Evolutionary conservation across 495 filamentous ascomycete species (phyloP), one percentile per base, ranked within the genome.

Genomic region (Aspergillus campestris): DNA sequence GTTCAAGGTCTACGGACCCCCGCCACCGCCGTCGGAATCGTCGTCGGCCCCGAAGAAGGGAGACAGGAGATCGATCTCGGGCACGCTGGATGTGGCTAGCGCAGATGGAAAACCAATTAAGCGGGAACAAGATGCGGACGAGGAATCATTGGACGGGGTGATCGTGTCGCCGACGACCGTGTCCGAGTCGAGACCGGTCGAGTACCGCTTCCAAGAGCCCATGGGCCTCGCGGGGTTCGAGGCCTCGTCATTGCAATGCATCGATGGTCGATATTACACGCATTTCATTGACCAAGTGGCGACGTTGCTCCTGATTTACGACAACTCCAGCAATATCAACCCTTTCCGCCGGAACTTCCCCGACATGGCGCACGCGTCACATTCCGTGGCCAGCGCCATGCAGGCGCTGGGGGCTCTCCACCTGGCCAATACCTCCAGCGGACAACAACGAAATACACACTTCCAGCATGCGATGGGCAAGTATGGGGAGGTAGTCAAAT

Each of bases 401-500:
- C 62, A 70, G 47, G 66, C 66, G n/a, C 48, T 70, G 30, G 66
- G 65, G 14, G 66, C 66, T 18, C 54, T 70, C 27, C 66, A 70
- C 45, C 53, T 68, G n/a, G 65, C 66, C 11, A 70, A 70, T 34
- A 68, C 66, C 1, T 64, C 65, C 6, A 48, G 37, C 6, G 64
- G 63, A 7, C 52, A 51, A 13, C 49, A 66, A 34, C 59, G 61
- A 14, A 66, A 60, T 44, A 50, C 39, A 8, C 66, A 70, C 50
- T 64, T 68, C 28, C 65, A 70, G 40, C 54, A 64, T n/a, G 66
- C 66, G 0, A 68, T 70, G 61, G 52, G 61, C 6, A 64, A 66
- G 44, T 70, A 70, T 27, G 65, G 65, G 2, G 54, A 64, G 32
- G 65, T 67, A 0, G 65, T 70, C 15, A 63, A 64, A 42, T 54